These are phyloP conservation scores for Ceratocystis smalleyi DNA, from an alignment of 2,329 filamentous ascomycete genomes.

Conservation along the genomic window DNA sequence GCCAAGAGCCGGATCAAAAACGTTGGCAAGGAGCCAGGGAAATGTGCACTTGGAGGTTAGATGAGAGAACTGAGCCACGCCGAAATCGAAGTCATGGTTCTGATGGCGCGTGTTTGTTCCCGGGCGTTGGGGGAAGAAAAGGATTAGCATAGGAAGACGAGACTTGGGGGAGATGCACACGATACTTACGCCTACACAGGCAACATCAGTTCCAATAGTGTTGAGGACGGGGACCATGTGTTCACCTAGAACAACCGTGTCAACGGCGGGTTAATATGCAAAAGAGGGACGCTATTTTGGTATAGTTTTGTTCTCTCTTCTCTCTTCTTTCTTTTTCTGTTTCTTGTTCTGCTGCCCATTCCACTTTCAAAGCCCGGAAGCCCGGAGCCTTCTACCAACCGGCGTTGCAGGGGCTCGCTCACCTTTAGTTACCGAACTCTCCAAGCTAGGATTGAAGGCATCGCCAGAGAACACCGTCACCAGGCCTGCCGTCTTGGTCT, in stretches of 20 bases:
- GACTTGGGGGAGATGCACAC: not conserved
- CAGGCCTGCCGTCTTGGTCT: constrained; percentile 44
- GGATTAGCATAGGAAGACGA: not conserved
- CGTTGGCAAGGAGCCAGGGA: constrained; percentile 80
- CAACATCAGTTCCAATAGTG: constrained; percentile 56
- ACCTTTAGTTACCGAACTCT: constrained; percentile 81
- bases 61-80: constrained; percentile 62
- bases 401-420: constrained; percentile 16
- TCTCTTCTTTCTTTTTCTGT: too few species aligned
- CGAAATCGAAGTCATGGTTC: constrained; percentile 91
- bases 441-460: constrained; percentile 80
- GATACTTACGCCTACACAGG: constrained; percentile 60
- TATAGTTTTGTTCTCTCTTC: too few species aligned
- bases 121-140: not conserved
- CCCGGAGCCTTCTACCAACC: not conserved
- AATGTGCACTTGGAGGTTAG: constrained; percentile 62
- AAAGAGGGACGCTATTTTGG: too few species aligned
- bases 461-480: constrained; percentile 81
- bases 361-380: not conserved
- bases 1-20: constrained; percentile 69
- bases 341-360: too few species aligned
- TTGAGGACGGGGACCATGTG: constrained; percentile 87
- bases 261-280: not conserved
- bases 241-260: constrained; percentile 31
- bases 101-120: constrained; percentile 22